These are phyloP conservation scores for Phialophora expanda DNA, from an alignment of 2,329 filamentous ascomycete species.

Conservation along the genomic window DNA sequence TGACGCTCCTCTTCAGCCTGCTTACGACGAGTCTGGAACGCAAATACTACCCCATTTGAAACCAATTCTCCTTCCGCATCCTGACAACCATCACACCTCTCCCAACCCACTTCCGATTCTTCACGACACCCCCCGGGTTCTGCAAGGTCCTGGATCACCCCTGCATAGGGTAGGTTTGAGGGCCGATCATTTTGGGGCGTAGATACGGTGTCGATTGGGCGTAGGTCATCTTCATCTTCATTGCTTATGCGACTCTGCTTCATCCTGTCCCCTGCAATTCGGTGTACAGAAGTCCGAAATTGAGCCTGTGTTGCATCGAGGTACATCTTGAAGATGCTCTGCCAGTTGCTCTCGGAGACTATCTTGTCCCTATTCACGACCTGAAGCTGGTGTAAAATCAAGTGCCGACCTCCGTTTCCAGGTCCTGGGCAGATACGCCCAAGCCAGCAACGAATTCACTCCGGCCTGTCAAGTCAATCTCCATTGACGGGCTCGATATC, in stretches of 20 bases:
- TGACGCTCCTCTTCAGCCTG: slow-evolving; percentile 11
- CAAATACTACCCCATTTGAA: slow-evolving; percentile 11
- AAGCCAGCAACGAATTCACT: not conserved
- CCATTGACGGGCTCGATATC: not conserved
- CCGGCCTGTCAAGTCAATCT: slow-evolving; percentile 4
- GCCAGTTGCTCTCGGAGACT: not conserved
- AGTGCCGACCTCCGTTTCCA: not conserved
- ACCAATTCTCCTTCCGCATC: slow-evolving; percentile 14
- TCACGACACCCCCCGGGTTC: slow-evolving; percentile 6
- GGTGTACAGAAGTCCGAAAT: not conserved
- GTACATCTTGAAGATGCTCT: slow-evolving; percentile 4
- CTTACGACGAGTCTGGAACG: slow-evolving; percentile 18
- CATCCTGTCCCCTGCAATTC: slow-evolving; percentile 6
- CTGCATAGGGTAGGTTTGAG: slow-evolving; percentile 14
- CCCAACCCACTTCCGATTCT: not conserved
- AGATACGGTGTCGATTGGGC: not conserved
- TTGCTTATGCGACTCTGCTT: not conserved
- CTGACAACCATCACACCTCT: not conserved
- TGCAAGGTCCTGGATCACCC: slow-evolving; percentile 12
- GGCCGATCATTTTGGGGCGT: not conserved
- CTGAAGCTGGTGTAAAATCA: not conserved
- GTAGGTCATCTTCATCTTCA: slow-evolving; percentile 1
- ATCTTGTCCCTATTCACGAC: not conserved
- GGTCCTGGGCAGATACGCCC: not conserved
- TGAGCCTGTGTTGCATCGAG: not conserved